Evolutionary conservation across 108 stramenopile genomes (phyloP).

Genomic region (Bacterosira constricta): DNA sequence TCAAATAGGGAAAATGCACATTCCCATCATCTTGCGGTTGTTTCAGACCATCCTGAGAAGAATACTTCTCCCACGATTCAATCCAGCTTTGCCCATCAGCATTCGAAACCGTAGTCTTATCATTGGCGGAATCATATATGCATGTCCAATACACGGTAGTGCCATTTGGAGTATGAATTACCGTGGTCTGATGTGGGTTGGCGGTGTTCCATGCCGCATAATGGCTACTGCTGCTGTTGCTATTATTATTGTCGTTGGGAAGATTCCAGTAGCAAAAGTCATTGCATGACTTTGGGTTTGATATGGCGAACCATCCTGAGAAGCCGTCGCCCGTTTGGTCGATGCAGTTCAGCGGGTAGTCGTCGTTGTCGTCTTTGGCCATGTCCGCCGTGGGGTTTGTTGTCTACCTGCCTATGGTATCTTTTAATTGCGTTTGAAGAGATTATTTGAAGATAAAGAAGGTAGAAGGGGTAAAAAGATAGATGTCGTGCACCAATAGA

Average conservation of each 20-base stretch:
- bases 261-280: conserved; percentile 52
- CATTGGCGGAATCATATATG: conserved; percentile 34
- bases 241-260: background rate
- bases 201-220: conserved; percentile 42
- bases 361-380: background rate
- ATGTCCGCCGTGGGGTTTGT: background rate
- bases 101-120: conserved; percentile 14
- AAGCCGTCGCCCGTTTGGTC: conserved; percentile 42
- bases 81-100: conserved; percentile 30
- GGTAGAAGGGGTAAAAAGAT: no score
- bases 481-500: no score
- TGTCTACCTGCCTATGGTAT: no score
- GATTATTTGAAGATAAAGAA: no score
- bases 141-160: conserved; percentile 39
- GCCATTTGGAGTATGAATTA: conserved; percentile 9
- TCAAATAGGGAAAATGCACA: conserved; percentile 38
- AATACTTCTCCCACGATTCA: conserved; percentile 28
- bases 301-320: conserved; percentile 53
- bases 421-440: no score
- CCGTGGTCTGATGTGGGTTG: conserved; percentile 36
- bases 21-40: background rate
- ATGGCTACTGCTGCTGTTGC: background rate
- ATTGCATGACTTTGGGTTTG: conserved; percentile 43
- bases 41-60: background rate
- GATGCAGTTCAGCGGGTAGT: conserved; percentile 46